A percentile compares a stretch with the other conserved stretches of the same genome.
Evolutionary conservation across 306 rosid species (phyloP).

Genomic region (Prunus davidiana): DNA sequence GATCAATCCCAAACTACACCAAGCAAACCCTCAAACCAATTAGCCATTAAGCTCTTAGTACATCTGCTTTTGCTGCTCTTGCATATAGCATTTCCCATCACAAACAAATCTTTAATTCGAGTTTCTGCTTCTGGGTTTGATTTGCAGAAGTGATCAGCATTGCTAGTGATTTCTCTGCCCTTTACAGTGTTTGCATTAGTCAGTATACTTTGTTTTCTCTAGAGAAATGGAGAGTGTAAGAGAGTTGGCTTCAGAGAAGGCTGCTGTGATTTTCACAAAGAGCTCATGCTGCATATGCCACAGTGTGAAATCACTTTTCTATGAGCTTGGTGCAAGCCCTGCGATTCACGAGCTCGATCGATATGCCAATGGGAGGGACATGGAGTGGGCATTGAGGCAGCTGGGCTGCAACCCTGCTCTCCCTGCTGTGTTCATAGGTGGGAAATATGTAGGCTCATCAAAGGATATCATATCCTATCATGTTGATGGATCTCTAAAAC

Average conservation of each 20-base stretch:
- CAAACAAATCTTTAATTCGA: no score
- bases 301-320: constrained; percentile 81
- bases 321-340: constrained; percentile 95
- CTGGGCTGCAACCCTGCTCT: constrained; percentile 87
- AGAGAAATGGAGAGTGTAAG: constrained; percentile 69
- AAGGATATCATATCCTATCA: constrained; percentile 91
- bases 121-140: neutral
- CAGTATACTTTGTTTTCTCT: no score
- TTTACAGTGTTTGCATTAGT: no score
- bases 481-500: constrained; percentile 88
- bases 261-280: constrained; percentile 93
- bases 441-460: constrained; percentile 79
- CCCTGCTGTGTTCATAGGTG: constrained; percentile 96
- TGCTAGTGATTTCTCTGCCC: constrained; percentile 3
- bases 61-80: no score
- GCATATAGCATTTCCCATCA: no score
- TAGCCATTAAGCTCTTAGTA: no score
- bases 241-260: constrained; percentile 88
- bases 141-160: neutral
- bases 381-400: constrained; percentile 76
- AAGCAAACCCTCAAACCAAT: constrained; percentile 27
- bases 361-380: constrained; percentile 69
- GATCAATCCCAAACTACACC: constrained; percentile 42
- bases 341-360: constrained; percentile 88
- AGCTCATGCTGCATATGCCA: constrained; percentile 97